Conservation (phyloP, 352 stramenopile genomes). For the Albugo candida region DNA sequence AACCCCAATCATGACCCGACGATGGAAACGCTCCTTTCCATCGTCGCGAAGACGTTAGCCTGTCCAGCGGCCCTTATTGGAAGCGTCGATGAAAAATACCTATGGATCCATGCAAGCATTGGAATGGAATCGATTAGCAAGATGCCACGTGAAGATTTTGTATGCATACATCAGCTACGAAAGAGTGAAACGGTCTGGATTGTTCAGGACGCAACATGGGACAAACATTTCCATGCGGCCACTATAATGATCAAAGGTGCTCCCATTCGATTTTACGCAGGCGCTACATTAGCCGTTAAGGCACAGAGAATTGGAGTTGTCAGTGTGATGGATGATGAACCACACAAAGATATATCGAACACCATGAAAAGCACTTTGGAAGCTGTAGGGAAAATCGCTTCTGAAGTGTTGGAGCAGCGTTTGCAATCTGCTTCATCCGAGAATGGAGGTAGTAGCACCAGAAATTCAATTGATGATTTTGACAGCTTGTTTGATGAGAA, state of each 20-base stretch:
- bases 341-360: conserved; percentile 24
- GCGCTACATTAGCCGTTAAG: conserved; percentile 29
- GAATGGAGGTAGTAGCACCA: neutral
- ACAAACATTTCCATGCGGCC: conserved; percentile 51
- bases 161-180: conserved; percentile 23
- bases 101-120: conserved; percentile 50
- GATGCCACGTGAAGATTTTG: conserved; percentile 35
- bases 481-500: neutral
- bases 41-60: conserved; percentile 42
- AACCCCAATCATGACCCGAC: conserved; percentile 20
- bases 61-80: conserved; percentile 49
- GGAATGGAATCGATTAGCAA: conserved; percentile 25
- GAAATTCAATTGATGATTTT: neutral
- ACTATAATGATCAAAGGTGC: conserved; percentile 17
- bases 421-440: conserved; percentile 9
- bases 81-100: conserved; percentile 26
- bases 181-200: conserved; percentile 28
- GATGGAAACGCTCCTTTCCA: conserved; percentile 48
- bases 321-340: conserved; percentile 30
- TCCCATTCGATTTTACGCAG: conserved; percentile 44
- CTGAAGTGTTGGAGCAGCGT: conserved; percentile 57
- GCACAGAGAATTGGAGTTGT: conserved; percentile 46
- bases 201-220: conserved; percentile 32
- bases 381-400: conserved; percentile 60
- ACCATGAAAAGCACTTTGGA: conserved; percentile 53